Evolutionary conservation across 2,329 filamentous ascomycete species (phyloP), one percentile per base, ranked within the genome.

Genomic region (Pyrenochaeta sp.): DNA sequence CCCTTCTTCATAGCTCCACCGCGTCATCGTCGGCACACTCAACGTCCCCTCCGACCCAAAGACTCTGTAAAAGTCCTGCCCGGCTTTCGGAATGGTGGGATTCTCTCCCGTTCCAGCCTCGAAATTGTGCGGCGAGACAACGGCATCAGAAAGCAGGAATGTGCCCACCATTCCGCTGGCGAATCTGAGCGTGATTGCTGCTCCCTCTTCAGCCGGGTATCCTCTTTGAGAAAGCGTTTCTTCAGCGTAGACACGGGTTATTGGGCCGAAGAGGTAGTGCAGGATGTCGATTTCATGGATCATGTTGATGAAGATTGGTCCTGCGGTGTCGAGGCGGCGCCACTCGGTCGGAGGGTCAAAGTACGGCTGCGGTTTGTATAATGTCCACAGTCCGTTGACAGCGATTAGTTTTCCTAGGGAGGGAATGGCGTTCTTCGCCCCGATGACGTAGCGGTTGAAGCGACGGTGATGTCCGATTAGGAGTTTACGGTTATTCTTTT

Each of bases 211-310:
- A 0, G 77, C 81, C 3, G 73, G 69, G 41, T 78, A 75, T 0
- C 68, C 67, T 1, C 82, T 71, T 22, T 76, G 74, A 0, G 77
- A 73, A 0, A 59, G 34, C 0, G 72, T 77, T 35, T 71, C 67
- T 51, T 84, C 78, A 0, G 79, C 81, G 22, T 78, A 75, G 0
- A 84, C 76, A 0, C 77, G 69, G 0, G 60, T 58, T 18, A 85
- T 79, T 0, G 79, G 75, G 0, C 81, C 81, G 18, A 85, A 74
- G 1, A 84, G 66, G 60, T 79, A 77, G 32, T 84, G 81, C 13
- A 85, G 67, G 0, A 83, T 65, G 47, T 85, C 82, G 26, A 85
- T 68, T 35, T 85, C 82, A 54, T 85, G 82, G n/a, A 84, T 75
- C 29, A 85, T 66, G 55, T 85, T 85, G 47, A 84, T 84, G 3